A percentile compares a stretch with the other conserved stretches of the same genome.
Evolutionary conservation across 306 rosid species (phyloP).

Genomic region (Citrullus amarus): DNA sequence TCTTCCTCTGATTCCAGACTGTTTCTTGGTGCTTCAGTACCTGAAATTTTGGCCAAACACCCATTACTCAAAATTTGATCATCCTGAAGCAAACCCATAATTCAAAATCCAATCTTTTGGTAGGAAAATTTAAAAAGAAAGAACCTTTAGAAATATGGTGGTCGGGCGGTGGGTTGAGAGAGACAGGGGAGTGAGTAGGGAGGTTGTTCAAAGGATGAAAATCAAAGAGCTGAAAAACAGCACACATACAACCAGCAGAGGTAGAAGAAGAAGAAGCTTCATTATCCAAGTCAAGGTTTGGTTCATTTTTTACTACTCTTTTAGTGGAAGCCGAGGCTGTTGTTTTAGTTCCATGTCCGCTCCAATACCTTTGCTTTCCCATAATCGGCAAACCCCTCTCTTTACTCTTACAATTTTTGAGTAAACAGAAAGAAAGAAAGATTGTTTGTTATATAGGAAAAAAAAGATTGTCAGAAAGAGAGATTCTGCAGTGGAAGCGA

Average conservation of each 20-base stretch:
- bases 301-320: slow-evolving; percentile 21
- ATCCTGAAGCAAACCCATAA: not conserved
- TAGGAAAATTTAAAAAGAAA: too few species aligned
- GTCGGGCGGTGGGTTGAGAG: slow-evolving; percentile 9
- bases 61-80: slow-evolving; percentile 1
- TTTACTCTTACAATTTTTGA: not conserved
- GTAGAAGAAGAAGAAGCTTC: slow-evolving; percentile 20
- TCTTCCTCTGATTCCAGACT: slow-evolving; percentile 59
- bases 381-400: slow-evolving; percentile 12
- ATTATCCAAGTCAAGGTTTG: not conserved
- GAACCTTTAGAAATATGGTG: not conserved
- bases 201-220: slow-evolving; percentile 52
- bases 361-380: slow-evolving; percentile 59
- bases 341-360: slow-evolving; percentile 17
- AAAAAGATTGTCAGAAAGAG: slow-evolving; percentile 1
- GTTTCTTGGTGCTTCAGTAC: slow-evolving; percentile 75
- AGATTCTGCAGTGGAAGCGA: slow-evolving; percentile 34
- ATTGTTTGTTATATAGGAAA: not conserved
- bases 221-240: slow-evolving; percentile 72
- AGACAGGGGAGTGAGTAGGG: slow-evolving; percentile 6
- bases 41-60: slow-evolving; percentile 21
- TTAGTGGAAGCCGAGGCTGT: slow-evolving; percentile 8
- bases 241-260: slow-evolving; percentile 70
- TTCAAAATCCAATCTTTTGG: not conserved
- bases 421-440: not conserved